Evolutionary conservation across 176 grass and related monocot species (phyloP).

Genomic region (Alloteropsis semialata): DNA sequence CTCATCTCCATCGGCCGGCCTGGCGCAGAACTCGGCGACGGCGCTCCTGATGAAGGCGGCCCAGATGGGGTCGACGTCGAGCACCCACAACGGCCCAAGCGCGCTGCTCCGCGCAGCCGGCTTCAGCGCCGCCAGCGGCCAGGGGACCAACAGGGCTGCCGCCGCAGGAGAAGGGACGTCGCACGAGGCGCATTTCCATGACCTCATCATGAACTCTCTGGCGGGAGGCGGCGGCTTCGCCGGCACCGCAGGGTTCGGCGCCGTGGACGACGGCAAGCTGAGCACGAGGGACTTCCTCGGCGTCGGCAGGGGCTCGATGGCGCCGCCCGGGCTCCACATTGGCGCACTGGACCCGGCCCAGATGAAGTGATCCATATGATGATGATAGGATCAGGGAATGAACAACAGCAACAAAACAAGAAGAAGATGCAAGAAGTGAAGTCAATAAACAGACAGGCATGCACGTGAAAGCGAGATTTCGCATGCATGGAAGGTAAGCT

Average conservation of each 20-base stretch:
- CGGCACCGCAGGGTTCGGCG: background rate
- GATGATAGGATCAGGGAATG: background rate
- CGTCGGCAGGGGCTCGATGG: conserved; percentile 51
- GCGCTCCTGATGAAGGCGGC: conserved; percentile 90
- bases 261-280: conserved; percentile 53
- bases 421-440: background rate
- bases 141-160: background rate
- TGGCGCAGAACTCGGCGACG: conserved; percentile 82
- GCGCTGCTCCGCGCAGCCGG: conserved; percentile 51
- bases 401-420: background rate
- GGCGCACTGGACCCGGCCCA: conserved; percentile 58
- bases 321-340: conserved; percentile 49
- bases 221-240: conserved; percentile 29
- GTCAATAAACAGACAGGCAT: conserved; percentile 10
- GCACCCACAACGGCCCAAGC: conserved; percentile 17
- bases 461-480: background rate
- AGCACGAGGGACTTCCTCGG: conserved; percentile 96
- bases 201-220: conserved; percentile 74
- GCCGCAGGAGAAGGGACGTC: conserved; percentile 24
- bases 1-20: background rate
- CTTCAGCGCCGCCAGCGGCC: background rate
- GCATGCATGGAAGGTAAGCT: background rate
- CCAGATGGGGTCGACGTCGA: conserved; percentile 76
- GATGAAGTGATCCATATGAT: conserved; percentile 47
- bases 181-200: conserved; percentile 63